Evolutionary conservation across 805 yeast species (phyloP), one percentile per base, ranked within the genome.

Genomic region (Saccharomycopsis sp.): DNA sequence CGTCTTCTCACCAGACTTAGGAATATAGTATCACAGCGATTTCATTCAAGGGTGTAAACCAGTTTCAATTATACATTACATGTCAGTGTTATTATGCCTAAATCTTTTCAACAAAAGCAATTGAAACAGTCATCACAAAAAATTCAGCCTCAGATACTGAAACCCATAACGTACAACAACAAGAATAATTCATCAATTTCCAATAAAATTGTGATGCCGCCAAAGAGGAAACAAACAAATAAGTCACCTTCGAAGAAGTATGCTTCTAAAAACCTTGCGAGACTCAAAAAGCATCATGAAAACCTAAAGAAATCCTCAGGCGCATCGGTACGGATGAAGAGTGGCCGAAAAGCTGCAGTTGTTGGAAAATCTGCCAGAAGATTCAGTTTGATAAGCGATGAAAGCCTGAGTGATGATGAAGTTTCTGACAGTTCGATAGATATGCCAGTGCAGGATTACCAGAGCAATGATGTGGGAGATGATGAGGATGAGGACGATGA

Each of bases 301-400:
- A 16, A n/a, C 29, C 29, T n/a, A 25, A 10, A 9, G n/a, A n/a
- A 25, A 25, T 9, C 12, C 12, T 25, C 29, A n/a, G 29, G 29
- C 12, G 29, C 9, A 25, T 10, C 9, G n/a, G 29, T n/a, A 25
- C n/a, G n/a, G 29, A n/a, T 25, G n/a, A 25, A 25, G 12, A 10
- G n/a, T 10, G n/a, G n/a, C 9, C 29, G 9, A 25, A n/a, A 25
- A 25, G 29, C 9, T n/a, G 12, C 9, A n/a, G 29, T 13, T 15
- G 33, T 30, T 8, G 30, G n/a, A 35, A 15, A 22, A 26, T 22
- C 7, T 9, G n/a, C 37, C 18, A 61, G 71, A 53, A 56, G 65
- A 46, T 67, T 67, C 47, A 63, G 69, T 48, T 50, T 67, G 19
- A 54, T 67, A 41, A 65, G 70, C n/a, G 67, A 67, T 17, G 38